Evolutionary conservation across 2,329 filamentous ascomycete species (phyloP), one percentile per base, ranked within the genome.

Genomic region (Sporothrix schenckii): DNA sequence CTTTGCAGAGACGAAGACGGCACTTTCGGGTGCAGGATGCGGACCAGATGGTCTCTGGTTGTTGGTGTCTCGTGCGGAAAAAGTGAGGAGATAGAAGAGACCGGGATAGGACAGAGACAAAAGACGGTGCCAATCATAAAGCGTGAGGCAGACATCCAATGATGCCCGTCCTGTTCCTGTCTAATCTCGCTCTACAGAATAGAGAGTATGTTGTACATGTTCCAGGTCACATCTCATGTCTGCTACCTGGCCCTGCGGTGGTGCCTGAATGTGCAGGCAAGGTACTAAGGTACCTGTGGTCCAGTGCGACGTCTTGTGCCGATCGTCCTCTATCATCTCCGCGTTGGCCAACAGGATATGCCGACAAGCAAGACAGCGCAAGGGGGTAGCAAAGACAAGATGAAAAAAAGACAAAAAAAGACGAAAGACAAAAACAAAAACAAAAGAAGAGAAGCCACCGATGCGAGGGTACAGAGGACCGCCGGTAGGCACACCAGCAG

Each of bases 221-320:
- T 16, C 44, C 44, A 13, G 16, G 44, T 14, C 44, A 47, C 44
- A 34, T 56, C 53, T 30, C 30, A 21, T 44, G 9, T 44, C 56
- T 39, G 54, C n/a, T 39, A 30, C 30, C 34, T 34, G 34, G 34
- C 34, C 34, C 5, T 34, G 11, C 13, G 13, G 44, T 49, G 34
- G 56, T 60, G 19, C 56, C 56, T 60, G 56, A 4, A 16, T 9
- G 53, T 56, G 53, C 53, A 30, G 39, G 56, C n/a, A n/a, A n/a
- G n/a, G n/a, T n/a, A n/a, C n/a, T n/a, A n/a, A n/a, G n/a, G n/a
- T 41, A 60, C 19, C 56, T 60, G 27, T 16, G 21, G 16, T 34
- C 24, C 53, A n/a, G 27, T 34, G 34, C 34, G 34, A 9, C 16
- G 14, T 34, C 44, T 16, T 19, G 14, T 19, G 19, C 30, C 56